Percentiles rank a stretch among this genome's conserved stretches.
phyloP scores from a whole-genome alignment of 495 filamentous ascomycete genomes.

The Sordaria brevicollis region DNA sequence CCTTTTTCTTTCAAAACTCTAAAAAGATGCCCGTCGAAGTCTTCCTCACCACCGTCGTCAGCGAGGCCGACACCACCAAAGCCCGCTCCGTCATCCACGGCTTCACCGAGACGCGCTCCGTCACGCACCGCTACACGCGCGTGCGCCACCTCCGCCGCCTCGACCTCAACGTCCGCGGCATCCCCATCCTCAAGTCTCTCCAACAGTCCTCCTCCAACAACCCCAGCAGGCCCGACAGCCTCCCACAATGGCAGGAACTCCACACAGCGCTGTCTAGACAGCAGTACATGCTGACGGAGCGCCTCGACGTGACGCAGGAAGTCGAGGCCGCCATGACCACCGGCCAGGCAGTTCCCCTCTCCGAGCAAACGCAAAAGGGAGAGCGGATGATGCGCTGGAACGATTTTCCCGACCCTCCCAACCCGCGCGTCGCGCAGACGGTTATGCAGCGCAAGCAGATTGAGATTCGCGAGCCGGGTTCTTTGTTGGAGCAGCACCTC shows the following conservation, averaged over 20 bases:
- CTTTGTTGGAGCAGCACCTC: constrained; percentile 12
- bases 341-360: background rate
- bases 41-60: constrained; percentile 29
- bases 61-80: constrained; percentile 20
- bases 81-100: constrained; percentile 31
- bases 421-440: constrained; percentile 10
- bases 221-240: constrained; percentile 3
- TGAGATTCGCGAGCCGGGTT: constrained; percentile 14
- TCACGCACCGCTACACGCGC: constrained; percentile 21
- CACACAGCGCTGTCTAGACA: constrained; percentile 27
- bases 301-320: constrained; percentile 27
- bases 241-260: constrained; percentile 26
- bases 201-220: constrained; percentile 19
- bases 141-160: constrained; percentile 25
- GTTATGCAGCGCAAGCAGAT: constrained; percentile 30
- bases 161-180: constrained; percentile 7
- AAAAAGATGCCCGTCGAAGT: constrained; percentile 28
- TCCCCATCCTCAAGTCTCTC: constrained; percentile 20
- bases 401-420: constrained; percentile 32
- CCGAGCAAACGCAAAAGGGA: background rate
- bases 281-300: constrained; percentile 29
- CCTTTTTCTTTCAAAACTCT: background rate
- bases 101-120: constrained; percentile 27
- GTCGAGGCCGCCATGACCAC: constrained; percentile 12
- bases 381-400: constrained; percentile 28